These are phyloP conservation scores for Sclerotinia spermophila DNA, from an alignment of 2,329 filamentous ascomycete species.

Conservation along the genomic window DNA sequence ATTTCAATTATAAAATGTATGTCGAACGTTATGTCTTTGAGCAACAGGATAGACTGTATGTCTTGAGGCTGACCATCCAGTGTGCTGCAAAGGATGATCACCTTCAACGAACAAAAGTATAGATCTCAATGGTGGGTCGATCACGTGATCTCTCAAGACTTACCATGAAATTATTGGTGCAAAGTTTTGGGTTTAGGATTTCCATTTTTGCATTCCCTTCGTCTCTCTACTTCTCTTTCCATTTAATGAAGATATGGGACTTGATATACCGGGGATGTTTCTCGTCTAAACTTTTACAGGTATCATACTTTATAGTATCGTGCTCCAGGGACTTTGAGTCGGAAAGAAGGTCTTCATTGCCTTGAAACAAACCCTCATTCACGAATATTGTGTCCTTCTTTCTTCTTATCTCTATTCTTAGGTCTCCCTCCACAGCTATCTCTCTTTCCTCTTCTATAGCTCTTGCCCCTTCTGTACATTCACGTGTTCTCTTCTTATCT, in stretches of 20 bases:
- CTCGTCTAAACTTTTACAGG: neutral
- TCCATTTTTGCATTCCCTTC: neutral
- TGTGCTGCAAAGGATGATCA: neutral
- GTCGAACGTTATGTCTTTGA: too few species aligned
- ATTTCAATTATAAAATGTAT: neutral
- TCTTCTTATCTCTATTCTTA: rapidly evolving
- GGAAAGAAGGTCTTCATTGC: neutral
- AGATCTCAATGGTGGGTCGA: neutral
- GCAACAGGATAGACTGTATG: neutral
- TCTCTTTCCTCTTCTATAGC: neutral
- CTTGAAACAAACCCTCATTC: neutral
- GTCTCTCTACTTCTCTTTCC: neutral
- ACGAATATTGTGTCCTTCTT: neutral
- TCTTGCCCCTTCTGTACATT: neutral
- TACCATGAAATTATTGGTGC: too few species aligned
- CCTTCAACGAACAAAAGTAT: neutral
- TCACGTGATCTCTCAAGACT: neutral
- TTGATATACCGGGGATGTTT: neutral
- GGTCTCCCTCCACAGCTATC: neutral
- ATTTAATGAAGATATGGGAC: neutral
- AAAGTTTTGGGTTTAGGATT: neutral
- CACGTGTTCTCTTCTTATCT: neutral
- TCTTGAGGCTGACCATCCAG: neutral
- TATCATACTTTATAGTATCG: neutral
- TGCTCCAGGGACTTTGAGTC: neutral